These are phyloP conservation scores for Venturia nashicola DNA, from an alignment of 2,329 filamentous ascomycete species.

Conservation along the genomic window DNA sequence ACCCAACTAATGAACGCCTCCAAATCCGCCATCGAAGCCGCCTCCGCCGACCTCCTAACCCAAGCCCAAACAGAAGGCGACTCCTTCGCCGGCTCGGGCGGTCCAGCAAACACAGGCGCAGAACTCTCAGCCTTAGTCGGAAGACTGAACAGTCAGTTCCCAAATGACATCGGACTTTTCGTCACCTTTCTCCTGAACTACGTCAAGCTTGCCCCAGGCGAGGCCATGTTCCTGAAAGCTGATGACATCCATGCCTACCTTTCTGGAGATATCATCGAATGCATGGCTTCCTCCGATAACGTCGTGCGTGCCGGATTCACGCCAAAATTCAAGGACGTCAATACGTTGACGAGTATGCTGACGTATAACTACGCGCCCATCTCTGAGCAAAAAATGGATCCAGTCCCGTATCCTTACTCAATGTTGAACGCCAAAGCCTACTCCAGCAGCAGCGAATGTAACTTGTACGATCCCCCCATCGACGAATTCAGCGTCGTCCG, in stretches of 20 bases:
- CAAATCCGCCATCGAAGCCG: conserved; percentile 49
- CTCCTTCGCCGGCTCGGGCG: conserved; percentile 64
- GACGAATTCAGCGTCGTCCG: conserved; percentile 90
- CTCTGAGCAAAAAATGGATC: conserved; percentile 84
- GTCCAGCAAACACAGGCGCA: conserved; percentile 52
- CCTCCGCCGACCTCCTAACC: conserved; percentile 56
- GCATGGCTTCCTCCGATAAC: conserved; percentile 98
- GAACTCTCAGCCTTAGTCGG: conserved; percentile 66
- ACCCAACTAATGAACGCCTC: conserved; percentile 68
- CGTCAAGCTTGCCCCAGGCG: conserved; percentile 73
- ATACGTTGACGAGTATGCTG: conserved; percentile 77
- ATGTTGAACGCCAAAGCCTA: conserved; percentile 74
- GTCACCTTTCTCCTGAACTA: conserved; percentile 97
- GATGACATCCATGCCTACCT: conserved; percentile 97
- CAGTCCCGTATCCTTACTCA: conserved; percentile 73
- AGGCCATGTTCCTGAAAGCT: conserved; percentile 90
- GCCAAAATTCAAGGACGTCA: conserved; percentile 95
- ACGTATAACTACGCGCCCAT: conserved; percentile 95
- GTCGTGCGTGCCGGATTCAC: conserved; percentile 96
- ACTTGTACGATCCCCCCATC: conserved; percentile 89
- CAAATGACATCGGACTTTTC: conserved; percentile 81
- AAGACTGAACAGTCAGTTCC: conserved; percentile 73
- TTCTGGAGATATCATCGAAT: conserved; percentile 91
- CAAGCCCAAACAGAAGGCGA: conserved; percentile 56
- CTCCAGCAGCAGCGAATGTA: conserved; percentile 57